These are phyloP conservation scores for Xylariomycetidae sp. DNA, from an alignment of 2,329 filamentous ascomycete species.

Conservation along the genomic window DNA sequence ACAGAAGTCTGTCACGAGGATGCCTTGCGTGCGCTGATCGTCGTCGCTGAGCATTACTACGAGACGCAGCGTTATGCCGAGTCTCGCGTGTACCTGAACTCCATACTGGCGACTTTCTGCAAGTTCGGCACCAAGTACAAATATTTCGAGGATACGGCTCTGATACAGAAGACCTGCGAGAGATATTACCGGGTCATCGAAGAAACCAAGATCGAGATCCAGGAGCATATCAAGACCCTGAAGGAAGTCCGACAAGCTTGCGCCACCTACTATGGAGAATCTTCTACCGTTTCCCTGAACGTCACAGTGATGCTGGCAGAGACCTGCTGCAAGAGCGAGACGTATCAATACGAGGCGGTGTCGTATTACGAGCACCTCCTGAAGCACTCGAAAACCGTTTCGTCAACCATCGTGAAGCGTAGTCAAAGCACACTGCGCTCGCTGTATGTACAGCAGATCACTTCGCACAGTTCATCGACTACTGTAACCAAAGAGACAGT, in stretches of 20 bases:
- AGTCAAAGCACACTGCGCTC: constrained; percentile 10
- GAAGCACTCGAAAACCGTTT: constrained; percentile 10
- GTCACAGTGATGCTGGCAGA: constrained; percentile 10
- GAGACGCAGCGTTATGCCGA: constrained; percentile 11
- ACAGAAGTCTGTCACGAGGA: constrained; percentile 8
- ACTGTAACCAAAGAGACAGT: constrained; percentile 12
- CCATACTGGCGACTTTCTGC: constrained; percentile 11
- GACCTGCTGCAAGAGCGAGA: constrained; percentile 12
- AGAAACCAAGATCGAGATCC: constrained; percentile 11
- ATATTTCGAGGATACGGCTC: constrained; percentile 6
- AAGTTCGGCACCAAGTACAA: constrained; percentile 12
- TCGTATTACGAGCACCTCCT: constrained; percentile 11
- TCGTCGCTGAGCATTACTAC: constrained; percentile 12
- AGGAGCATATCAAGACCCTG: constrained; percentile 8
- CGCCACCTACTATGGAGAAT: constrained; percentile 9
- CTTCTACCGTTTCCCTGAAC: constrained; percentile 7
- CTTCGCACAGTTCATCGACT: constrained; percentile 2
- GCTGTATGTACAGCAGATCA: constrained; percentile 12
- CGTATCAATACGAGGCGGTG: constrained; percentile 10
- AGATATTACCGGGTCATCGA: constrained; percentile 11
- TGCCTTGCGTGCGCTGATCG: constrained; percentile 9
- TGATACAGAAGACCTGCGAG: constrained; percentile 11
- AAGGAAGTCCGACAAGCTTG: constrained; percentile 11
- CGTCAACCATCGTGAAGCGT: constrained; percentile 6
- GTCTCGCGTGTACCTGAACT: constrained; percentile 9